Evolutionary conservation across 2,329 filamentous ascomycete genomes (phyloP), one percentile per base, ranked within the genome.

Genomic region (Claviceps arundinis): DNA sequence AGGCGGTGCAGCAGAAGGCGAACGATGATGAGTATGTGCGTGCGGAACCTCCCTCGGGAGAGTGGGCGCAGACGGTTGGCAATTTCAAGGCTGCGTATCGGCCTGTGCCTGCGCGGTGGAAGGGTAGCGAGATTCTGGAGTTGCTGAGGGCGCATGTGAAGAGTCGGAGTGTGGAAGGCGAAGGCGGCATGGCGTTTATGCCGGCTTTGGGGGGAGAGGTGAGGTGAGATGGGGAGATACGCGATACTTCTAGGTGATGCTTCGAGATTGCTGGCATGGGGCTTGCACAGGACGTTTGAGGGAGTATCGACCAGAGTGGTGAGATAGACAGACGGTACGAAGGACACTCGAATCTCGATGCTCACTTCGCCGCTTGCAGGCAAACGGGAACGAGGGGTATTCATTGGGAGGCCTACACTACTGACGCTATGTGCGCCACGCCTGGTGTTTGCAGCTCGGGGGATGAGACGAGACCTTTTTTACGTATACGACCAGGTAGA

Each of bases 41-140:
- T 48, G 65, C 66, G 51, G 61, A 68, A 55, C 62, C 69, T 49
- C 60, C 67, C 48, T 55, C 56, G 66, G 89, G 90, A 56, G 93
- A 98, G 73, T 98, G 93, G 93, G 88, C 89, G 56, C 91, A 97
- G 76, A 98, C 93, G 1, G 77, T 96, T 5, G 93, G 93, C 37
- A 90, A 88, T 22, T 96, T 95, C 70, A 91, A 87, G 75, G 89
- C 91, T 34, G 89, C 90, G 38, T 96, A 96, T 70, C 76, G 91
- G 52, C 91, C 91, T 41, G 90, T 97, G 53, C 93, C 93, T 13
- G 70, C 73, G 60, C 77, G 91, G 56, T 98, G 93, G 93, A 81
- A 77, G 68, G 82, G 84, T 56, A 94, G 87, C 58, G 84, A 90
- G 71, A 81, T 96, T 51, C 70, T 98, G 61, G 67, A 66, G 26